Evolutionary conservation across 2,329 filamentous ascomycete species (phyloP), one percentile per base, ranked within the genome.

Genomic region (Monosporascus sp.): DNA sequence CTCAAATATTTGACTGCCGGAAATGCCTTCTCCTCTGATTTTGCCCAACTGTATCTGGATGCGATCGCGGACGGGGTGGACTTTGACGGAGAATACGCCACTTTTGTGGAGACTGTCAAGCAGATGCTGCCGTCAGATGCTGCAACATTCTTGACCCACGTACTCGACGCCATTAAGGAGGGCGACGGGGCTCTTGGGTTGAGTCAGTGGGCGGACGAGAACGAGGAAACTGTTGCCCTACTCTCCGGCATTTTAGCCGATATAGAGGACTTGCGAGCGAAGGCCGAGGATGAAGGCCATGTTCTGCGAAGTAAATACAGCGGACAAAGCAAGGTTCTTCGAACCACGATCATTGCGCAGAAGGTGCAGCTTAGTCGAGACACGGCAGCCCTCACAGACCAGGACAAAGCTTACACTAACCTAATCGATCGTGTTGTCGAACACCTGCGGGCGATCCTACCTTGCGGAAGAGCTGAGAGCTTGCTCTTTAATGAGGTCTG

Each of bases 321-420:
- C 61, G 79, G 87, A 11, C 85, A 87, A 58, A 81, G 80, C 70
- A 85, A 84, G 58, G 84, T 87, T 44, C 72, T 90, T 41, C 80
- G 90, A 45, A 90, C 89, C 1, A 93, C 89, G 0, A 83, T 93
- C 35, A 84, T 93, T 49, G 88, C 88, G 17, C 88, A 93, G 65
- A 88, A 89, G 65, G 88, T 94, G 19, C 86, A 91, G 63, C 77
- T 94, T 41, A 90, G 87, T 70, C 87, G 84, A 58, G 86, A 91
- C 66, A 85, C 86, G 59, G 84, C 88, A 1, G 76, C 81, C 3
- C 77, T 93, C 27, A 88, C 87, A 0, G 79, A 85, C 45, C 78
- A 87, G 59, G 89, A 93, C 70, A 83, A 81, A 58, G 78, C 80
- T 5, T 90, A 90, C 65, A 90, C 88, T 17, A 72, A 75, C 24